phyloP scores from a whole-genome alignment of 2,329 filamentous ascomycete genomes.

The Fusarium torreyae region DNA sequence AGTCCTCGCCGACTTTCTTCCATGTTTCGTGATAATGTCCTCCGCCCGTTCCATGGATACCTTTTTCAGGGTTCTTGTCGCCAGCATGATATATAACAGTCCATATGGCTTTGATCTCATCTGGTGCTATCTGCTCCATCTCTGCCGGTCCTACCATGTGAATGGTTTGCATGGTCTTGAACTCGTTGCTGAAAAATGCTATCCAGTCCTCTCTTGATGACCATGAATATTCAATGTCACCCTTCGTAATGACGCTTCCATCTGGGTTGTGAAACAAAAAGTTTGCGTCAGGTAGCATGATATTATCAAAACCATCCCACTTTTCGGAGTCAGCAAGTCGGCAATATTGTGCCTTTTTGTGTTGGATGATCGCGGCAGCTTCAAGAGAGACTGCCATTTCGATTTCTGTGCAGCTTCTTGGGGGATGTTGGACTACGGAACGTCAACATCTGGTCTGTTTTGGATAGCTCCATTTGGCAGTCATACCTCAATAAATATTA shows the following conservation, averaged over 20 bases:
- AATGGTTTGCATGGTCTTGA: constrained; percentile 25
- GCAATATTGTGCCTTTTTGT: constrained; percentile 39
- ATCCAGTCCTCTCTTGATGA: not conserved
- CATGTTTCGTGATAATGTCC: constrained; percentile 36
- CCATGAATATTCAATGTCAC: not conserved
- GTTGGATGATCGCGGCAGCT: constrained; percentile 12
- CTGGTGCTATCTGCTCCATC: constrained; percentile 8
- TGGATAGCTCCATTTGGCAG: too few relatives aligned
- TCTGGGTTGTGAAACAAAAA: constrained; percentile 15
- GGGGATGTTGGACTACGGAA: too few relatives aligned
- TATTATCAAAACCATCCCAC: constrained; percentile 21
- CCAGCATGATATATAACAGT: constrained; percentile 27
- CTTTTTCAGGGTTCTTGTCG: not conserved
- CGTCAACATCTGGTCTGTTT: too few relatives aligned
- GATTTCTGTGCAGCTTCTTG: too few relatives aligned
- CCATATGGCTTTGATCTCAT: constrained; percentile 26
- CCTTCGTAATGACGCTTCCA: not conserved
- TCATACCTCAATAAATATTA: too few relatives aligned
- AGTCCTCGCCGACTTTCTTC: constrained; percentile 29
- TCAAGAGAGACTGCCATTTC: constrained; percentile 12
- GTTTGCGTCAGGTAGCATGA: constrained; percentile 23
- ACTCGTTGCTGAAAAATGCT: constrained; percentile 11
- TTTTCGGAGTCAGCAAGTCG: constrained; percentile 27
- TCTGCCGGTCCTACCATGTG: constrained; percentile 21
- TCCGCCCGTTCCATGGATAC: constrained; percentile 17